These are phyloP conservation scores for Mycena amicta DNA, from an alignment of 768 basidiomycete genomes.

Conservation along the genomic window DNA sequence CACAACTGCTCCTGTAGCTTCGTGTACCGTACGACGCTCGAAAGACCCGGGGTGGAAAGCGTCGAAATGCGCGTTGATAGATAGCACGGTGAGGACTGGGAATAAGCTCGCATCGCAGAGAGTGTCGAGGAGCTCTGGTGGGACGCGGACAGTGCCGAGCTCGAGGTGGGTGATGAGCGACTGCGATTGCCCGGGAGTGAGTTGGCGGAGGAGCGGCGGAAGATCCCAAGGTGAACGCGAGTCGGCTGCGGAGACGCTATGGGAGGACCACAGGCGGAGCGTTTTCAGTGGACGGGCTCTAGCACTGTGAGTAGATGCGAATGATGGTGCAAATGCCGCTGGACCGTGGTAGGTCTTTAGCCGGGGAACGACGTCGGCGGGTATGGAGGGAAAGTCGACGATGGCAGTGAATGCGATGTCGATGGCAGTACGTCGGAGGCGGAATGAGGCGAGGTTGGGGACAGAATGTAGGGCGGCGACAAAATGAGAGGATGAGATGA, in stretches of 20 bases:
- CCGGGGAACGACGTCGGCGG: slow-evolving; percentile 10
- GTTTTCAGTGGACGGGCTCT: slow-evolving; percentile 15
- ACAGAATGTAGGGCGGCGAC: slow-evolving; percentile 18
- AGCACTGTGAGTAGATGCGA: slow-evolving; percentile 9
- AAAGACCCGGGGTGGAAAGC: slow-evolving; percentile 24
- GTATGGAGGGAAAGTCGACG: slow-evolving; percentile 10
- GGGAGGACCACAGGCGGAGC: slow-evolving; percentile 26
- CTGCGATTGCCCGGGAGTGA: slow-evolving; percentile 8
- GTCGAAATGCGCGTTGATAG: slow-evolving; percentile 26
- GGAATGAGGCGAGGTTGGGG: slow-evolving; percentile 19
- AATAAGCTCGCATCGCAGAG: slow-evolving; percentile 8
- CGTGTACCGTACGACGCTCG: not conserved
- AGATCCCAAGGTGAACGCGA: slow-evolving; percentile 10
- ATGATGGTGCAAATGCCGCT: slow-evolving; percentile 10
- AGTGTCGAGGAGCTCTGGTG: slow-evolving; percentile 16
- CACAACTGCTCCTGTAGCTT: not conserved
- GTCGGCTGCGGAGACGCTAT: slow-evolving; percentile 17
- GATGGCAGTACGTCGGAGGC: slow-evolving; percentile 19
- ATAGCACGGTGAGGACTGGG: slow-evolving; percentile 20
- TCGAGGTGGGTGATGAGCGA: slow-evolving; percentile 6
- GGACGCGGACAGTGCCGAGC: slow-evolving; percentile 21
- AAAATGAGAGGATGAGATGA: slow-evolving; percentile 19
- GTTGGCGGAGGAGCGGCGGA: slow-evolving; percentile 15
- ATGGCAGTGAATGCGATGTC: slow-evolving; percentile 7
- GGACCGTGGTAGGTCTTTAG: slow-evolving; percentile 26